phyloP scores from a whole-genome alignment of 2,329 filamentous ascomycete species.

The Xylaria sp. region DNA sequence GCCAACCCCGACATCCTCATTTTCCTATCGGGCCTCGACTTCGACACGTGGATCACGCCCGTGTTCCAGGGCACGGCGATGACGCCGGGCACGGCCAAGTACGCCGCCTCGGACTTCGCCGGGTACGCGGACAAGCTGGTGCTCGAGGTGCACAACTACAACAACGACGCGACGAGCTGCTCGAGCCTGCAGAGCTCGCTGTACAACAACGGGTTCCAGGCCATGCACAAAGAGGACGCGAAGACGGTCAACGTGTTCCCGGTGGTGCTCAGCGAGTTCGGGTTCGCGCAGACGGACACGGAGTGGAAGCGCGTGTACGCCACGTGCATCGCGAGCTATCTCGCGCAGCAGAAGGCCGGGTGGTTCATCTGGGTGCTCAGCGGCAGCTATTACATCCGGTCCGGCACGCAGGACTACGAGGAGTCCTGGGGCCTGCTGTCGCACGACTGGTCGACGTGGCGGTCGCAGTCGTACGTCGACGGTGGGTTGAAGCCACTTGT shows the following conservation, averaged over 20 bases:
- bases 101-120: slow-evolving; percentile 59
- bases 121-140: slow-evolving; percentile 66
- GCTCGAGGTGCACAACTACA: slow-evolving; percentile 71
- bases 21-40: slow-evolving; percentile 69
- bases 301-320: slow-evolving; percentile 63
- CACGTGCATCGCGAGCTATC: slow-evolving; percentile 61
- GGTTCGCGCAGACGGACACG: slow-evolving; percentile 61
- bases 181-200: slow-evolving; percentile 58
- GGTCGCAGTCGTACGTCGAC: slow-evolving; percentile 57
- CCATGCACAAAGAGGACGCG: slow-evolving; percentile 53
- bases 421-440: slow-evolving; percentile 68
- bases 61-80: slow-evolving; percentile 62
- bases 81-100: slow-evolving; percentile 58
- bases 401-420: slow-evolving; percentile 65
- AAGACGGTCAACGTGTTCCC: slow-evolving; percentile 58
- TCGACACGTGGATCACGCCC: slow-evolving; percentile 65
- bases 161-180: slow-evolving; percentile 62
- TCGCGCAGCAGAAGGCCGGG: slow-evolving; percentile 61
- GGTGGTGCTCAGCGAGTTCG: slow-evolving; percentile 65
- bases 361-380: slow-evolving; percentile 70
- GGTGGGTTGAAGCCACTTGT: slow-evolving; percentile 52
- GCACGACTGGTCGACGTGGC: slow-evolving; percentile 66
- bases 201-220: slow-evolving; percentile 64
- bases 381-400: slow-evolving; percentile 68
- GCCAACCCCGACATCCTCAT: slow-evolving; percentile 65